Base-by-base conservation (phyloP, 2,329 filamentous ascomycete genomes). In the Sporothrix humicola region DNA sequence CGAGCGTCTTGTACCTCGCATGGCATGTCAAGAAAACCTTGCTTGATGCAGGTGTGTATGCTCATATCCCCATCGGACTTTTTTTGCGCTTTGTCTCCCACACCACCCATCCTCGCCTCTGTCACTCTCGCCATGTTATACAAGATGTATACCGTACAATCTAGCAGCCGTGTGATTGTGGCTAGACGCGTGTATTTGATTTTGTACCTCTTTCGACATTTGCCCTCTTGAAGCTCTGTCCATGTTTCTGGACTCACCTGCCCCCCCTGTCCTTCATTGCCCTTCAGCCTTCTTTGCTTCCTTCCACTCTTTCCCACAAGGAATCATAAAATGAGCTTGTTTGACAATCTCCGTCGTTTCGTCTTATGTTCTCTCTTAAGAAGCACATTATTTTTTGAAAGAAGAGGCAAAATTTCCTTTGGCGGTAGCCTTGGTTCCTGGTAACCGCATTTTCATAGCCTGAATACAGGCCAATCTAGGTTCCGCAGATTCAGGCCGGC, bases 401-500 rank as follows among this genome's bases (percentile, higher is more conserved):
- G 13, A 44, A 46, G 8, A 23, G 23, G 20, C 44, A 31, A 31
- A 23, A 17, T 44, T 26, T 26, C 6, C 42, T 31, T 42, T 20
- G 17, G 9, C 70, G 58, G 56, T 20, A 71, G 69, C 73, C 73
- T 76, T 75, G 76, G 76, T 76, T 76, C 76, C 75, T 77, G 77
- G 77, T 71, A 76, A 74, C 74, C 74, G 73, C 69, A 66, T 13
- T 59, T 61, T 52, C 76, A 76, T 72, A 77, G 77, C 76, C 77
- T 78, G 76, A 78, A 77, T 76, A 42, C 73, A 46, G 72, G 20
- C 70, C 75, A 78, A 77, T 77, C 69, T 77, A 72, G 73, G 63
- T 71, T 66, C 74, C 75, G 72, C 50, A 52, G 42, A 23, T 17
- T 23, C 50, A 76, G 77, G 77, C 73, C 76, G 73, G 73, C 54